Base-by-base conservation (phyloP, 2,329 filamentous ascomycete genomes). In the Pseudocercospora macadamiae region DNA sequence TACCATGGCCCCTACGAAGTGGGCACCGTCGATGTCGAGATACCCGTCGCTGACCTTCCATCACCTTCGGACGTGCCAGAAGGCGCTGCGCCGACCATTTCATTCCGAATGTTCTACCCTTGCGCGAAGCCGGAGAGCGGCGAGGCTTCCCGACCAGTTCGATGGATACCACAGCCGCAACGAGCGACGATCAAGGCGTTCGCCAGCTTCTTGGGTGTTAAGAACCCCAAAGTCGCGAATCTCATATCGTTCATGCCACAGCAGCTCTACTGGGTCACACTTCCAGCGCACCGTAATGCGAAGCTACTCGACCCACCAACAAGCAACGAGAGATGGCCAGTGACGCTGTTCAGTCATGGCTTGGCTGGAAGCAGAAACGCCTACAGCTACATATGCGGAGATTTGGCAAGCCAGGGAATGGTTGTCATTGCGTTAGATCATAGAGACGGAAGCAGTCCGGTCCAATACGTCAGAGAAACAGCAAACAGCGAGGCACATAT, bases 281-380 rank as follows among this genome's bases (percentile, higher is more conserved):
- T 93, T 23, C 89, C 89, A 4, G 89, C 85, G 23, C 80, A 86
- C 64, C 87, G 89, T 66, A 90, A 92, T 71, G 89, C 89, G 9
- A 79, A 82, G 4, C 74, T 93, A 6, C 81, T 86, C 34, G 70
- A 75, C 28, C 73, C 78, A 19, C 72, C 74, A 1, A 78, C 70
- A 60, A 78, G 59, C 69, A 85, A 59, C 59, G 77, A 80, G 56
- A 79, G 85, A 76, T 95, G 90, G 88, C 91, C 91, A 0, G 89
- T 91, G 0, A 86, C 91, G 78, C 80, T 96, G 62, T 96, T 96
- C 75, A 95, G 90, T 1, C 91, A 96, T 71, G 91, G 91, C 0
- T 80, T 96, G 1, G 91, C 89, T 34, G 91, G 91, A 34, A 88
- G 85, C 60, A 83, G 90, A 64, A 95, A 95, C 68, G 86, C 90